These are phyloP conservation scores for Sorghum bicolor DNA, from an alignment of 176 grass and related monocot genomes.

Conservation along the genomic window Sorghum_bicolor_NCBIv3 NC_012879.2:58974501-58975000, in stretches of 20 bases:
- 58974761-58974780: neutral
- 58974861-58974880: constrained; percentile 87
- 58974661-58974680: constrained; percentile 85
- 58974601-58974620: constrained; percentile 26
- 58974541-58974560: too few species aligned
- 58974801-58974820: constrained; percentile 62
- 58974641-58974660: constrained; percentile 86
- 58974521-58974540: constrained; percentile 63
- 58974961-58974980: neutral
- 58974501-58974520: constrained; percentile 97
- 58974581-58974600: neutral
- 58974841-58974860: constrained; percentile 80
- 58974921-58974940: neutral
- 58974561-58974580: neutral
- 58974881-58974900: constrained; percentile 71
- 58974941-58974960: neutral
- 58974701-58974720: neutral
- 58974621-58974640: constrained; percentile 89
- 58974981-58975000: neutral
- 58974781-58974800: neutral
- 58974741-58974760: too few species aligned
- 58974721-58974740: neutral
- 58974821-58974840: constrained; percentile 86
- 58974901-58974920: constrained; percentile 56
- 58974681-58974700: constrained; percentile 67